Evolutionary conservation across 2,329 filamentous ascomycete species (phyloP).

Genomic region (Aureobasidium sp.): DNA sequence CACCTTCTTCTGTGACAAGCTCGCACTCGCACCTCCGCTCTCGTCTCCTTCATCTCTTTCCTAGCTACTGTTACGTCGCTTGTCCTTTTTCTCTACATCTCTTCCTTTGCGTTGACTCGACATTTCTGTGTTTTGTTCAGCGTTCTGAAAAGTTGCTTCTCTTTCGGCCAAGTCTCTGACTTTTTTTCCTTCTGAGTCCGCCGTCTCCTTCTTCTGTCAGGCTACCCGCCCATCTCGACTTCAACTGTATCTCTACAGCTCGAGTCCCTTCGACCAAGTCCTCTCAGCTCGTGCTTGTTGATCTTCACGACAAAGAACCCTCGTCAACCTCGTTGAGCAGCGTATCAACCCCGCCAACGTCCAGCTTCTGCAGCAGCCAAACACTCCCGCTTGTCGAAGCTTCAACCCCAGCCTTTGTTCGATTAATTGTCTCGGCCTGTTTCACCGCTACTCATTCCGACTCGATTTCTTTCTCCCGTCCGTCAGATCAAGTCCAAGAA

Average conservation of each 20-base stretch:
- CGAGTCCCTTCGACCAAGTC: neutral
- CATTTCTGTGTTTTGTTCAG: neutral
- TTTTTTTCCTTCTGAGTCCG: conserved; percentile 19
- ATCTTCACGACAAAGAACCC: neutral
- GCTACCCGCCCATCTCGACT: neutral
- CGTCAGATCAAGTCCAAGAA: neutral
- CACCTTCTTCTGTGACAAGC: neutral
- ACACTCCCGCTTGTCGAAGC: neutral
- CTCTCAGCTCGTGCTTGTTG: neutral
- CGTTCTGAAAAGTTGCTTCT: neutral
- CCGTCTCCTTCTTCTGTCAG: conserved; percentile 24
- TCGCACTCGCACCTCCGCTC: conserved; percentile 16
- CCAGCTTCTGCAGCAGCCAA: neutral
- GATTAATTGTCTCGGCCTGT: conserved; percentile 7
- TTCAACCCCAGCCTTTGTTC: conserved; percentile 9
- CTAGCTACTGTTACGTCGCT: conserved; percentile 6
- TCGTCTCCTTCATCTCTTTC: conserved; percentile 16
- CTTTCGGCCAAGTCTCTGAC: conserved; percentile 6
- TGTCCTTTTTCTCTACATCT: neutral
- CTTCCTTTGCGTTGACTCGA: neutral
- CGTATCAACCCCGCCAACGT: neutral
- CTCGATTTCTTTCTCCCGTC: neutral
- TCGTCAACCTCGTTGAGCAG: neutral
- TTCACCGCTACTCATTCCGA: neutral
- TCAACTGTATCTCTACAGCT: neutral